Conservation (phyloP, 2,329 filamentous ascomycete species). For the Trichocomaceae sp. region DNA sequence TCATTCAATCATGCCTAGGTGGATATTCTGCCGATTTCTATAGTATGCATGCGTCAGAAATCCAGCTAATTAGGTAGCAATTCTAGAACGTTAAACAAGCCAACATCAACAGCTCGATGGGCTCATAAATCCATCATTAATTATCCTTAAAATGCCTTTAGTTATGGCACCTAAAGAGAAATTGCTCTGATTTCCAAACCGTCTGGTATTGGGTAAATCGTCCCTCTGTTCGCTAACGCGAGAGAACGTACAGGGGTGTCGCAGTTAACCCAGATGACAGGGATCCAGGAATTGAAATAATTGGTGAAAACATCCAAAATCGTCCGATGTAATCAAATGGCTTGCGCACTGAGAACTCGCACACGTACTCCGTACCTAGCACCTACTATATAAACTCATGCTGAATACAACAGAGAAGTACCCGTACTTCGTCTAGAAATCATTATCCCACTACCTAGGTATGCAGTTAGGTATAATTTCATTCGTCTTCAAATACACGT, state of each 20-base stretch:
- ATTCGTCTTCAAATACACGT: not conserved
- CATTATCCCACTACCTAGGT: not conserved
- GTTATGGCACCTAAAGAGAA: not conserved
- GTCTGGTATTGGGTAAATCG: not conserved
- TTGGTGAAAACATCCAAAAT: not conserved
- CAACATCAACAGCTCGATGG: not conserved
- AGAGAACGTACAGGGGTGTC: conserved; percentile 3
- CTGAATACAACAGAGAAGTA: not conserved
- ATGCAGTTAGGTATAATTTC: not conserved
- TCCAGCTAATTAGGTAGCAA: not conserved
- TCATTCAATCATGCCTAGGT: not conserved
- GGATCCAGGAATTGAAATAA: not conserved
- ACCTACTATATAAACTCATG: not conserved
- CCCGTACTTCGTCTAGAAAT: not conserved
- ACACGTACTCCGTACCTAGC: no score
- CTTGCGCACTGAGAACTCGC: not conserved
- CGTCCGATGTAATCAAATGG: not conserved
- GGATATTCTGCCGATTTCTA: not conserved
- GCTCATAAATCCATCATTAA: no score
- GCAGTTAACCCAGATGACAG: not conserved
- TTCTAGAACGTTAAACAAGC: not conserved
- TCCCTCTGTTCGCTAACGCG: not conserved
- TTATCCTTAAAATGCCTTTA: no score
- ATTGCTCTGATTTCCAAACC: not conserved
- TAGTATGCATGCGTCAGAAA: not conserved